These are phyloP conservation scores for Aspergillus sp. DNA, from an alignment of 2,329 filamentous ascomycete genomes.

Conservation along the genomic window DNA sequence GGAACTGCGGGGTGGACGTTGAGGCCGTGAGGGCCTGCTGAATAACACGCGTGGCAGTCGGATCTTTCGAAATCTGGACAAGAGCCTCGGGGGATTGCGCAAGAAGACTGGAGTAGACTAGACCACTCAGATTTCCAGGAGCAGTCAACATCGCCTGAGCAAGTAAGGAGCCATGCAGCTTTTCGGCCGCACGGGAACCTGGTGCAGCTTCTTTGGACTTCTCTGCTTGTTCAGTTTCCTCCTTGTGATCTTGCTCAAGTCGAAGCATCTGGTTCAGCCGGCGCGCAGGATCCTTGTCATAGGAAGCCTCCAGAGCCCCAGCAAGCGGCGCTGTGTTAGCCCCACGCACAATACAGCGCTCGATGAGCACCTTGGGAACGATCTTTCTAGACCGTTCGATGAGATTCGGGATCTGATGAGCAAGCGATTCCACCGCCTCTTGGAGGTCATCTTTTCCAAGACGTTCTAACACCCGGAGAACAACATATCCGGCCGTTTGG, in stretches of 20 bases:
- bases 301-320: slow-evolving; percentile 56
- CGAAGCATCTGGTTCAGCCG: slow-evolving; percentile 61
- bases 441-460: slow-evolving; percentile 82
- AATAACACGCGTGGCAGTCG: slow-evolving; percentile 59
- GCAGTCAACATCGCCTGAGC: slow-evolving; percentile 75
- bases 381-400: slow-evolving; percentile 73
- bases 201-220: slow-evolving; percentile 11
- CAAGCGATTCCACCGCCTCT: slow-evolving; percentile 67
- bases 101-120: slow-evolving; percentile 71
- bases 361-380: slow-evolving; percentile 77
- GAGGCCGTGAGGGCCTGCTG: slow-evolving; percentile 60
- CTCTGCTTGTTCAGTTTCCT: slow-evolving; percentile 48
- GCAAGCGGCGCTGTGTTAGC: slow-evolving; percentile 57
- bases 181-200: slow-evolving; percentile 45
- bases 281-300: slow-evolving; percentile 49
- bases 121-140: slow-evolving; percentile 63
- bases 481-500: slow-evolving; percentile 84
- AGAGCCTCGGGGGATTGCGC: slow-evolving; percentile 56
- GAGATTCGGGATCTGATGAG: slow-evolving; percentile 69
- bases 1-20: slow-evolving; percentile 53
- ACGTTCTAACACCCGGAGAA: slow-evolving; percentile 76
- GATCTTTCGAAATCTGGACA: slow-evolving; percentile 64
- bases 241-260: slow-evolving; percentile 49
- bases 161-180: slow-evolving; percentile 80
- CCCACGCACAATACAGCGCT: slow-evolving; percentile 70